A percentile compares a stretch with the other conserved stretches of the same genome.
Conservation (phyloP, 352 stramenopile species). For the Globisporangium uncinulatum region DNA sequence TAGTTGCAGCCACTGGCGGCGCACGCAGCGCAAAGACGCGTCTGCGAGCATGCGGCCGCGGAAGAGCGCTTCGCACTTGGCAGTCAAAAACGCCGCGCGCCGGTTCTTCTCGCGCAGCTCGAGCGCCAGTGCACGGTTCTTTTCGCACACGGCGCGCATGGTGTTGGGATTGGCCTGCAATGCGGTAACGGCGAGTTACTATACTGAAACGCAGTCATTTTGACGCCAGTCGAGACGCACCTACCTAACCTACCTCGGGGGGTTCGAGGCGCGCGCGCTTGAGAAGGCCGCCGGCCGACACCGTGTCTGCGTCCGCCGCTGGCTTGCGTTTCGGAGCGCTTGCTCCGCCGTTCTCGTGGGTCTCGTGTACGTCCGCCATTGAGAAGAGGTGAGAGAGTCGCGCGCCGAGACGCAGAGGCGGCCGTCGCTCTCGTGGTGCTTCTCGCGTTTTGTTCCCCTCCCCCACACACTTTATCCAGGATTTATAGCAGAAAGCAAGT, state of each 20-base stretch:
- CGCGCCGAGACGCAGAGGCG: neutral
- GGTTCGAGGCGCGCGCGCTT: slow-evolving; percentile 3
- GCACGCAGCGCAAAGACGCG: slow-evolving; percentile 49
- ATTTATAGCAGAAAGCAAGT: too few species aligned
- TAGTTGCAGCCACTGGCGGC: slow-evolving; percentile 58
- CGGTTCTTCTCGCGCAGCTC: slow-evolving; percentile 82
- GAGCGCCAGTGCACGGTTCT: slow-evolving; percentile 69
- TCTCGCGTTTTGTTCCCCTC: too few species aligned
- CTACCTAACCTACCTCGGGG: slow-evolving; percentile 24
- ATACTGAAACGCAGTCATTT: slow-evolving; percentile 1
- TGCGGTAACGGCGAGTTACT: neutral
- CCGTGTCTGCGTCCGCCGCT: neutral
- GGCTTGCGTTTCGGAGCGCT: slow-evolving; percentile 10
- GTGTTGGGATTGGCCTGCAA: slow-evolving; percentile 65
- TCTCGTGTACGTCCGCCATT: slow-evolving; percentile 13
- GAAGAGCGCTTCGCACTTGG: slow-evolving; percentile 69
- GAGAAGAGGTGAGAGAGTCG: too few species aligned
- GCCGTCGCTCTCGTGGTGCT: too few species aligned
- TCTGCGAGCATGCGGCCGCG: slow-evolving; percentile 38
- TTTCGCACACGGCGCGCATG: slow-evolving; percentile 64
- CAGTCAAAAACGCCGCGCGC: slow-evolving; percentile 54
- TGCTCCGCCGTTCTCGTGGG: slow-evolving; percentile 5
- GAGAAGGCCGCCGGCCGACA: neutral
- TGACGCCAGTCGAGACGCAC: neutral
- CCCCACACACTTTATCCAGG: too few species aligned